Percentiles rank a stretch among this genome's conserved stretches.
Evolutionary conservation across 2,329 filamentous ascomycete species (phyloP).

Genomic region (Ascochyta rabiei): DNA sequence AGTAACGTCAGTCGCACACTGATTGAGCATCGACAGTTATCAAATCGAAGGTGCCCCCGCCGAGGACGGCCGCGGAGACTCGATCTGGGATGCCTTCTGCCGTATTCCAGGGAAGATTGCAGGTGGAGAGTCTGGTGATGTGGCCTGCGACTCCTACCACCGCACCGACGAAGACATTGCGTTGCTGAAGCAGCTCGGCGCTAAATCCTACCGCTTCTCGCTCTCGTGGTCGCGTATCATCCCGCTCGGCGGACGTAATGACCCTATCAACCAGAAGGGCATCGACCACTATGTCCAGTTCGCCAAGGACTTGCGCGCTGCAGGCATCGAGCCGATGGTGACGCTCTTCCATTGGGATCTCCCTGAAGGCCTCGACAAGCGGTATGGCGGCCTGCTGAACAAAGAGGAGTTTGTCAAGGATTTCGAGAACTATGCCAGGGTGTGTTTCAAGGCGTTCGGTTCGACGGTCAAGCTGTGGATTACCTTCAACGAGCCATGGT

Average conservation of each 20-base stretch:
- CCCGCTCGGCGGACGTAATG: conserved; percentile 80
- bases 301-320: conserved; percentile 76
- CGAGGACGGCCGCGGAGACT: conserved; percentile 78
- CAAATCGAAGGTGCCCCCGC: conserved; percentile 81
- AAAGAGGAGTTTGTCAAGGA: conserved; percentile 82
- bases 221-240: conserved; percentile 84
- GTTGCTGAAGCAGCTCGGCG: conserved; percentile 74
- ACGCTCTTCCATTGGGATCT: conserved; percentile 91
- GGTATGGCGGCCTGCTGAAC: conserved; percentile 82
- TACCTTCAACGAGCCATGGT: conserved; percentile 91
- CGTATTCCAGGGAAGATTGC: conserved; percentile 81
- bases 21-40: conserved; percentile 64
- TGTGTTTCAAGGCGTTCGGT: conserved; percentile 74
- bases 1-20: conserved; percentile 22
- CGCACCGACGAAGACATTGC: conserved; percentile 77
- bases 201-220: conserved; percentile 82
- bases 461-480: conserved; percentile 86
- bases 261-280: conserved; percentile 79
- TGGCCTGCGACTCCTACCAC: conserved; percentile 88
- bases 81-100: conserved; percentile 92
- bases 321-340: conserved; percentile 79
- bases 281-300: conserved; percentile 80
- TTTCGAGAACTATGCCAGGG: conserved; percentile 77
- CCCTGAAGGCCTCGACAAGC: conserved; percentile 76
- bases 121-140: conserved; percentile 73